Conservation (phyloP, 2,329 filamentous ascomycete genomes). For the Calonectria leucothoes region DNA sequence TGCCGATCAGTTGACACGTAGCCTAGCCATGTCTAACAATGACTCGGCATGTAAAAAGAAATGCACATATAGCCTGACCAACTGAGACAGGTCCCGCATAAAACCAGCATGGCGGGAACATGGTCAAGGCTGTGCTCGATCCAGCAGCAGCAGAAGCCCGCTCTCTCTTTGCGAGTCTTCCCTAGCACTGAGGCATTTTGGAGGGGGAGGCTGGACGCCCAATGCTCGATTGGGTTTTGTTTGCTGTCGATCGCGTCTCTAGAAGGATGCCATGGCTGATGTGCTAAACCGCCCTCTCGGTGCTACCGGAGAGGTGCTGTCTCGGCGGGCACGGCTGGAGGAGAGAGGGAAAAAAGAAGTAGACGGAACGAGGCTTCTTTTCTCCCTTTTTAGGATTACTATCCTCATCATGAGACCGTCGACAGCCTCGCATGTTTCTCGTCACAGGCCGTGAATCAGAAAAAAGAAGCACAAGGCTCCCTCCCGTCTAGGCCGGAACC, state of each 20-base stretch:
- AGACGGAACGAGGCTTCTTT: too few species aligned
- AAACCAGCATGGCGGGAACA: conserved; percentile 5
- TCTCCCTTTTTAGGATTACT: too few species aligned
- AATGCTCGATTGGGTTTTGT: background rate
- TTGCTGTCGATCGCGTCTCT: background rate
- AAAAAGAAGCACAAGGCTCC: background rate
- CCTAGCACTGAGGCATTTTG: conserved; percentile 12
- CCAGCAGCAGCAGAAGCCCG: too few species aligned
- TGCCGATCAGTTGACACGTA: conserved; percentile 20
- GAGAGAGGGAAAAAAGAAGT: background rate
- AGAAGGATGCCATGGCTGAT: background rate
- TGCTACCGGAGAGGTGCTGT: conserved; percentile 1
- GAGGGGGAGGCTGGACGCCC: conserved; percentile 6
- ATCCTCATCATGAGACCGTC: too few species aligned
- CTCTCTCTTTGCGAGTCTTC: too few species aligned
- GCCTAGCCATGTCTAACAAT: conserved; percentile 7
- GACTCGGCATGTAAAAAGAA: conserved; percentile 9
- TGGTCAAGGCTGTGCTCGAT: conserved; percentile 8
- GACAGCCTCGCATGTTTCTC: background rate
- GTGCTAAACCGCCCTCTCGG: conserved; percentile 6
- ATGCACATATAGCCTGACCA: conserved; percentile 15
- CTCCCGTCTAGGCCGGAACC: background rate
- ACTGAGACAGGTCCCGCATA: conserved; percentile 35
- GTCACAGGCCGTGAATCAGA: background rate
- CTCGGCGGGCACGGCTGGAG: background rate